A percentile compares a stretch with the other conserved stretches of the same genome.
phyloP scores from a whole-genome alignment of 257 asterid genomes.

The Gentiana straminea region DNA sequence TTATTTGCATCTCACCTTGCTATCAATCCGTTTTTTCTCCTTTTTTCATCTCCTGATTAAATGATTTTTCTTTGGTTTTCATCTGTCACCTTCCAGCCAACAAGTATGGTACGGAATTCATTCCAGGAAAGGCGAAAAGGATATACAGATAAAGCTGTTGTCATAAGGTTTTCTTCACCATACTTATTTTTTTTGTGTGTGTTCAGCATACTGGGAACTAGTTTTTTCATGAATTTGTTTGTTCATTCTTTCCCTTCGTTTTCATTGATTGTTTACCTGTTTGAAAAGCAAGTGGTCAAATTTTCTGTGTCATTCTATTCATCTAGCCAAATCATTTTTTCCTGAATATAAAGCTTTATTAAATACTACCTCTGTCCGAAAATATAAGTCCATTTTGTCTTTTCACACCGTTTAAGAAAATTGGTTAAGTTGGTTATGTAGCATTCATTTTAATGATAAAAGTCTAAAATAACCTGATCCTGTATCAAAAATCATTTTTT shows the following conservation, averaged over 20 bases:
- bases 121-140: constrained; percentile 89
- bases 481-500: background rate
- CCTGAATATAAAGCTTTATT: no score
- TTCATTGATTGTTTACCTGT: background rate
- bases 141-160: constrained; percentile 87
- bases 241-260: background rate
- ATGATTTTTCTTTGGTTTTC: constrained; percentile 13
- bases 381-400: background rate
- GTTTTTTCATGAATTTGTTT: background rate
- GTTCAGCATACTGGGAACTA: no score
- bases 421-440: no score
- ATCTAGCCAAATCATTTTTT: no score
- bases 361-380: background rate
- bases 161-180: constrained; percentile 49
- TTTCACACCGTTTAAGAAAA: no score
- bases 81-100: constrained; percentile 48
- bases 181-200: background rate
- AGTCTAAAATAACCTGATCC: background rate
- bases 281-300: background rate
- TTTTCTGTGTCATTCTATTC: background rate
- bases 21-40: background rate
- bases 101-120: constrained; percentile 70
- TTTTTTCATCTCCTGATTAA: constrained; percentile 1
- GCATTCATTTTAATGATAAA: no score
- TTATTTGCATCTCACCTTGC: constrained; percentile 3